phyloP scores from a whole-genome alignment of 768 basidiomycete genomes.

The Podaxis rugospora region DNA sequence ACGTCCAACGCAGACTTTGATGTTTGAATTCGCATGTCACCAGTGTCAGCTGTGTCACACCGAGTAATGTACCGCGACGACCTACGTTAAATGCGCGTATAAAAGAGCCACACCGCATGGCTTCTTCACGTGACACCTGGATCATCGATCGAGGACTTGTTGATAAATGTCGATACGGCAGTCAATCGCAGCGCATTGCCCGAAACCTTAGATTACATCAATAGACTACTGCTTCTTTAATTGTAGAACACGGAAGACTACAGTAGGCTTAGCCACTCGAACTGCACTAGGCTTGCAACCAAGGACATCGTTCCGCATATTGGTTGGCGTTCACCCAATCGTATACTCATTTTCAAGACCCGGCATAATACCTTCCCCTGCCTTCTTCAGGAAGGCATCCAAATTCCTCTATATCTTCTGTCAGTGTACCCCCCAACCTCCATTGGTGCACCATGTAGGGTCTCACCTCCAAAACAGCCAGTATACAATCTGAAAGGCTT shows the following conservation, averaged over 20 bases:
- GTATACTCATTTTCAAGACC: background rate
- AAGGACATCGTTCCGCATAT: conserved; percentile 26
- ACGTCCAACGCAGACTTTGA: too few species aligned
- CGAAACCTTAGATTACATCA: conserved; percentile 8
- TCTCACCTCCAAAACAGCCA: conserved; percentile 20
- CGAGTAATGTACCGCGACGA: too few species aligned
- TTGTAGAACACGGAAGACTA: conserved; percentile 24
- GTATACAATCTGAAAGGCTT: conserved; percentile 27
- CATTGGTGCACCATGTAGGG: conserved; percentile 26
- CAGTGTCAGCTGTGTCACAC: too few species aligned
- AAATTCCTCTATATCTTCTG: conserved; percentile 26
- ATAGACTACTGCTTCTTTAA: conserved; percentile 33
- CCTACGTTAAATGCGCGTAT: too few species aligned
- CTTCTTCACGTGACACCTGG: too few species aligned
- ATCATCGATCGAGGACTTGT: too few species aligned
- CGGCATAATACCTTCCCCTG: conserved; percentile 24
- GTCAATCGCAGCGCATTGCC: background rate
- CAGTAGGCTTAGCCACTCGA: conserved; percentile 25
- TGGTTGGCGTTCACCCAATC: background rate
- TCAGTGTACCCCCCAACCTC: conserved; percentile 25
- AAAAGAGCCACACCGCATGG: too few species aligned
- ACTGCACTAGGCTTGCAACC: conserved; percentile 31
- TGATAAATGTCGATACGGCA: too few species aligned
- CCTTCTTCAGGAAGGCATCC: conserved; percentile 17
- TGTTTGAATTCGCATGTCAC: too few species aligned